Evolutionary conservation across 768 basidiomycete species (phyloP).

Genomic region (Suillus fuscotomentosus): DNA sequence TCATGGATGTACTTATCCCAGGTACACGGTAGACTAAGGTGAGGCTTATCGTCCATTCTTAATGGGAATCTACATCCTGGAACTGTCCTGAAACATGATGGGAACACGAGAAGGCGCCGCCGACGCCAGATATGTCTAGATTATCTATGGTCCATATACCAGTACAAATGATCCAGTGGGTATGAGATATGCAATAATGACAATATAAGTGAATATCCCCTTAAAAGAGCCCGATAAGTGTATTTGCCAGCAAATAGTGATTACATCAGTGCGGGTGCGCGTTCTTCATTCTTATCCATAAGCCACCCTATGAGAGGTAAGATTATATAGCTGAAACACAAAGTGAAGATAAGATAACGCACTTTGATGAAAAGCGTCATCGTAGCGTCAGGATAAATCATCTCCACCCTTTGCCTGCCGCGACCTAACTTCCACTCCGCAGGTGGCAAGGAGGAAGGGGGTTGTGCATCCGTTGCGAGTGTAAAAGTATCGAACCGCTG

Average conservation of each 20-base stretch:
- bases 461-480: conserved; percentile 61
- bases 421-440: conserved; percentile 45
- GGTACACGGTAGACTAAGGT: background rate
- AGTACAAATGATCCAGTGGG: background rate
- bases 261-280: conserved; percentile 13
- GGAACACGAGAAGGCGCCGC: background rate
- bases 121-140: background rate
- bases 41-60: background rate
- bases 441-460: conserved; percentile 60
- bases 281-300: conserved; percentile 54
- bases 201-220: conserved; percentile 13
- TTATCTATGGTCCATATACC: background rate
- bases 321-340: conserved; percentile 5
- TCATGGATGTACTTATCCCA: background rate
- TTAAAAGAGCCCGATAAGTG: background rate
- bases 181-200: conserved; percentile 12
- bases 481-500: conserved; percentile 63
- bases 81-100: background rate
- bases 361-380: conserved; percentile 70
- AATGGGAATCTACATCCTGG: background rate
- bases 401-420: conserved; percentile 54
- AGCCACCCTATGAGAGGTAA: conserved; percentile 42
- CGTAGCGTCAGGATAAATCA: conserved; percentile 60
- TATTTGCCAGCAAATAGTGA: background rate
- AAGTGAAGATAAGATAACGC: conserved; percentile 10